A percentile compares a stretch with the other conserved stretches of the same genome.
Conservation (phyloP, 805 yeast genomes). For the Metschnikowia picachoensis region DNA sequence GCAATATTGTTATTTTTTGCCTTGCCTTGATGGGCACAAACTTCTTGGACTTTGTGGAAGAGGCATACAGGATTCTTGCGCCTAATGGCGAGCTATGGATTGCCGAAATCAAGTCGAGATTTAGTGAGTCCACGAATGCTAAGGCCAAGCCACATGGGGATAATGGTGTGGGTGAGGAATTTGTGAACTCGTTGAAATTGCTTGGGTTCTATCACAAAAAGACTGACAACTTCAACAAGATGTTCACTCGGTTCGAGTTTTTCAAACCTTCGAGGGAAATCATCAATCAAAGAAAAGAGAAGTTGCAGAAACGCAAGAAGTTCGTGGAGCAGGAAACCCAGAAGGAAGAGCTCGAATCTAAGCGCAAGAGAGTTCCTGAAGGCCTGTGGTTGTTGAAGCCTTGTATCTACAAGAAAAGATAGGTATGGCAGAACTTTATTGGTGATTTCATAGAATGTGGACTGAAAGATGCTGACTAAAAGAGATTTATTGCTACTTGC, state of each 20-base stretch:
- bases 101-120: slow-evolving; percentile 93
- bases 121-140: slow-evolving; percentile 49
- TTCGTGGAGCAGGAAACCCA: slow-evolving; percentile 70
- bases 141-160: slow-evolving; percentile 35
- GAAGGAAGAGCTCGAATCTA: slow-evolving; percentile 54
- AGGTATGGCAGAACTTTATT: not conserved
- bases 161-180: slow-evolving; percentile 56
- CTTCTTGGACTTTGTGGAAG: slow-evolving; percentile 84
- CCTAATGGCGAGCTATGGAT: slow-evolving; percentile 97
- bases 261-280: slow-evolving; percentile 78
- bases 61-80: slow-evolving; percentile 80
- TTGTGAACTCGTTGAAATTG: slow-evolving; percentile 70
- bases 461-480: too few species aligned
- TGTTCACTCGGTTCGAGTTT: slow-evolving; percentile 94
- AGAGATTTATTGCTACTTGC: too few species aligned
- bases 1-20: slow-evolving; percentile 88
- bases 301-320: slow-evolving; percentile 56
- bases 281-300: slow-evolving; percentile 56
- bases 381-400: slow-evolving; percentile 93
- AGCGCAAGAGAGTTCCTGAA: slow-evolving; percentile 56
- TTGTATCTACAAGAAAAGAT: slow-evolving; percentile 90
- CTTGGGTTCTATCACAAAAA: slow-evolving; percentile 83
- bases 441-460: too few species aligned
- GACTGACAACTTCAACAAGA: slow-evolving; percentile 83
- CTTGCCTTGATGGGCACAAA: slow-evolving; percentile 97